Evolutionary conservation across 116 monocot species (phyloP).

Genomic region (Phalaenopsis hybrid): DNA sequence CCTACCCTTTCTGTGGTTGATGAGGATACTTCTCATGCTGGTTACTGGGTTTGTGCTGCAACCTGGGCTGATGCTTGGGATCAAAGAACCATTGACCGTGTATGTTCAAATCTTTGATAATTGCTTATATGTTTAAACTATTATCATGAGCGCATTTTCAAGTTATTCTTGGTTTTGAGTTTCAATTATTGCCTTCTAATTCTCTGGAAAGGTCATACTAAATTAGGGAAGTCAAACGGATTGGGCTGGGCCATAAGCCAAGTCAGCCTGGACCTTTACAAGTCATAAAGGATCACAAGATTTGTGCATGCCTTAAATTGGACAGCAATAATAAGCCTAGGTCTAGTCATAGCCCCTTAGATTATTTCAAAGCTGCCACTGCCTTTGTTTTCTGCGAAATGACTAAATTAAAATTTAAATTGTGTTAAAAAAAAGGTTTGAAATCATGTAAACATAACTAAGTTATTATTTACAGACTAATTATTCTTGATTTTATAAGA

Average conservation of each 20-base stretch:
- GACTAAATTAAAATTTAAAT: neutral
- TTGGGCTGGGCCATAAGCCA: neutral
- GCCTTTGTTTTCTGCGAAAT: neutral
- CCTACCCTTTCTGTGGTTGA: conserved; percentile 14
- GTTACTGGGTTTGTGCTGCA: conserved; percentile 91
- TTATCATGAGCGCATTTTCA: neutral
- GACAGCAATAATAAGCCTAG: neutral
- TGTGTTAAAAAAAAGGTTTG: neutral
- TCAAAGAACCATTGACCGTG: conserved; percentile 74
- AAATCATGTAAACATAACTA: neutral
- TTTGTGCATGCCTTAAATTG: neutral
- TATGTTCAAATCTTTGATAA: conserved; percentile 26
- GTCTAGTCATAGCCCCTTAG: neutral
- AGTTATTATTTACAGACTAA: neutral
- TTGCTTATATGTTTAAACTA: neutral
- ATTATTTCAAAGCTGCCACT: neutral
- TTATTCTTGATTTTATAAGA: neutral
- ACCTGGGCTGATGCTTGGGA: conserved; percentile 98
- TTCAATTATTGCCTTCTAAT: neutral
- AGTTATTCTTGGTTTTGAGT: neutral
- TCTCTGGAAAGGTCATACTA: neutral
- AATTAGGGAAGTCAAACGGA: neutral
- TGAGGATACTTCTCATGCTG: conserved; percentile 35
- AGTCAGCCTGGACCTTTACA: neutral
- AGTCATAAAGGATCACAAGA: neutral